Evolutionary conservation across 768 basidiomycete genomes (phyloP).

Genomic region (Hypsizygus marmoreus): DNA sequence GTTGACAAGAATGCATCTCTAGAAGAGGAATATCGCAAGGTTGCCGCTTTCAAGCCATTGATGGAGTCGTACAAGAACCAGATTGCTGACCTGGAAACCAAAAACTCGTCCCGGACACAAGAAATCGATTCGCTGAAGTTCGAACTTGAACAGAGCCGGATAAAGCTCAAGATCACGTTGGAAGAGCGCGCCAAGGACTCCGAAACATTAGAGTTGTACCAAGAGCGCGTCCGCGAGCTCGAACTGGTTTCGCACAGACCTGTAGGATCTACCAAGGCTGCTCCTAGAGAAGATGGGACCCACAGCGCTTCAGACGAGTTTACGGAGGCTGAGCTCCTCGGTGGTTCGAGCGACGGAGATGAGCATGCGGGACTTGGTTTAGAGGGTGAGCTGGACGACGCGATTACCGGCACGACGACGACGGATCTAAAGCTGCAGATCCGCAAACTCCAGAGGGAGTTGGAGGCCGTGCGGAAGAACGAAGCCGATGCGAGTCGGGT

Average conservation of each 20-base stretch:
- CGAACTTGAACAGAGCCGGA: constrained; percentile 74
- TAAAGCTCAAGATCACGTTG: constrained; percentile 64
- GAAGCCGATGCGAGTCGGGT: constrained; percentile 76
- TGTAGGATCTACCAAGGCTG: constrained; percentile 31
- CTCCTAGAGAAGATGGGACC: constrained; percentile 21
- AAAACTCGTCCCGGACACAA: constrained; percentile 62
- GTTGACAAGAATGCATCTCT: constrained; percentile 89
- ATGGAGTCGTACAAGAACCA: constrained; percentile 93
- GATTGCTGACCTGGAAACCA: constrained; percentile 77
- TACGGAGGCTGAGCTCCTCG: constrained; percentile 34
- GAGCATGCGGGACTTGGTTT: constrained; percentile 59
- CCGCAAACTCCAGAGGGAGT: constrained; percentile 76
- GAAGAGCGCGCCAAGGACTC: constrained; percentile 78
- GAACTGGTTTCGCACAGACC: constrained; percentile 67
- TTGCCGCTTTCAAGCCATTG: constrained; percentile 81
- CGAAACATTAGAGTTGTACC: constrained; percentile 85
- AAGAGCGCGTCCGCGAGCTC: constrained; percentile 87
- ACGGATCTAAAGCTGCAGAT: constrained; percentile 92
- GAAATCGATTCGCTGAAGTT: constrained; percentile 74
- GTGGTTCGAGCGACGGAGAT: constrained; percentile 29
- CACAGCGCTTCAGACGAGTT: constrained; percentile 15
- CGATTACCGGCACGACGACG: constrained; percentile 80
- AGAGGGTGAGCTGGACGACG: constrained; percentile 86
- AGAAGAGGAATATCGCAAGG: constrained; percentile 91
- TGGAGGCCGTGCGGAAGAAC: constrained; percentile 72